phyloP scores from a whole-genome alignment of 1,284 basidiomycete genomes.

The Waitea zeae region DNA sequence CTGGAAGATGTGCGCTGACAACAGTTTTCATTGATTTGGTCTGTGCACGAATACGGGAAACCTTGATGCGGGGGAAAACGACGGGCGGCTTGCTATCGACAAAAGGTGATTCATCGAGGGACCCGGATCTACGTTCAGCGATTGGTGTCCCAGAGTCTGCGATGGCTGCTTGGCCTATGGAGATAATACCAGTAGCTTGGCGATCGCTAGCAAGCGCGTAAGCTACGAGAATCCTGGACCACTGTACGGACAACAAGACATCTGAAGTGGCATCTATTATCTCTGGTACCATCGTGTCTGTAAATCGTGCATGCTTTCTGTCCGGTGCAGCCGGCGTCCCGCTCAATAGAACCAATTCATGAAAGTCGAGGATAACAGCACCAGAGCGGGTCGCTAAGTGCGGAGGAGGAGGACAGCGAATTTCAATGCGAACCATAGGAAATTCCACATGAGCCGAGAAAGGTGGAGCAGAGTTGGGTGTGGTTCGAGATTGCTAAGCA shows the following conservation, averaged over 20 bases:
- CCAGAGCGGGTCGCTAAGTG: slow-evolving; percentile 35
- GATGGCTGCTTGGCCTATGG: background rate
- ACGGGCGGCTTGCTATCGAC: background rate
- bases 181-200: slow-evolving; percentile 1
- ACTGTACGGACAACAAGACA: slow-evolving; percentile 3
- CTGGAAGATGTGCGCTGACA: slow-evolving; percentile 44
- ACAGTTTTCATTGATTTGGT: no score
- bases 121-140: background rate
- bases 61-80: no score
- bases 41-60: no score
- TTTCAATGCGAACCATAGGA: slow-evolving; percentile 40
- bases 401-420: slow-evolving; percentile 35
- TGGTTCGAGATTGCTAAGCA: background rate
- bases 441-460: slow-evolving; percentile 11
- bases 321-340: no score
- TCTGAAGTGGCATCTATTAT: slow-evolving; percentile 1
- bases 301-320: background rate
- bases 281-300: slow-evolving; percentile 1
- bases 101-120: background rate
- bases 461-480: background rate
- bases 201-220: background rate
- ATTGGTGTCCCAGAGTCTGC: background rate
- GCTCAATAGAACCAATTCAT: slow-evolving; percentile 14
- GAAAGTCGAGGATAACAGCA: slow-evolving; percentile 44
- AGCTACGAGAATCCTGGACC: background rate